phyloP scores from a whole-genome alignment of 352 stramenopile species.

The Pythium oligandrum region DNA sequence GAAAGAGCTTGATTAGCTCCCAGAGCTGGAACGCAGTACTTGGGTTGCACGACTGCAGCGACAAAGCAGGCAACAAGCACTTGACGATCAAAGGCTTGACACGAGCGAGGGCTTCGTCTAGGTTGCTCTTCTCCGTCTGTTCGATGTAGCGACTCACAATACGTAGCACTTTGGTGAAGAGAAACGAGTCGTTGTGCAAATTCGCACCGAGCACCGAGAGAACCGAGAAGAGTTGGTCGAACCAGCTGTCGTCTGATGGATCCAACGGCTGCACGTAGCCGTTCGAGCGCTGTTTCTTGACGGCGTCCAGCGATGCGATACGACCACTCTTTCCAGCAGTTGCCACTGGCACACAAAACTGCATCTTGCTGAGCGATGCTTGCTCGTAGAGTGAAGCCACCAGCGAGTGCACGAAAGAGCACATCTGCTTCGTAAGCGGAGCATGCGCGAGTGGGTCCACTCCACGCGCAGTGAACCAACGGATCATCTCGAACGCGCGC shows the following conservation, averaged over 20 bases:
- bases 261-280: background rate
- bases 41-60: slow-evolving; percentile 69
- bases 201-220: slow-evolving; percentile 62
- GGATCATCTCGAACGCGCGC: slow-evolving; percentile 74
- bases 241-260: slow-evolving; percentile 38
- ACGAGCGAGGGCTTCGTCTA: slow-evolving; percentile 16
- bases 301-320: background rate
- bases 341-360: too few relatives aligned
- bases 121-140: slow-evolving; percentile 21
- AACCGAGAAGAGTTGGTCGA: slow-evolving; percentile 47
- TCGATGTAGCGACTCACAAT: slow-evolving; percentile 54
- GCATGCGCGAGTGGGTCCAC: slow-evolving; percentile 65
- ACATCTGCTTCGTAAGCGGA: slow-evolving; percentile 61
- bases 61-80: slow-evolving; percentile 70
- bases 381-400: slow-evolving; percentile 48
- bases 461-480: slow-evolving; percentile 63
- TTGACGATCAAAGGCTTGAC: slow-evolving; percentile 53
- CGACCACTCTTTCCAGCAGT: slow-evolving; percentile 21
- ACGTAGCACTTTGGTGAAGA: slow-evolving; percentile 72
- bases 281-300: slow-evolving; percentile 1
- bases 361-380: slow-evolving; percentile 48
- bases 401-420: slow-evolving; percentile 60
- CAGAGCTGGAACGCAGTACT: slow-evolving; percentile 76
- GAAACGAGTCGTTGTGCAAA: slow-evolving; percentile 60
- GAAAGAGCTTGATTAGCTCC: slow-evolving; percentile 73